Conservation (phyloP, 345 rosid species). For the Chamaenerion angustifolium region DNA sequence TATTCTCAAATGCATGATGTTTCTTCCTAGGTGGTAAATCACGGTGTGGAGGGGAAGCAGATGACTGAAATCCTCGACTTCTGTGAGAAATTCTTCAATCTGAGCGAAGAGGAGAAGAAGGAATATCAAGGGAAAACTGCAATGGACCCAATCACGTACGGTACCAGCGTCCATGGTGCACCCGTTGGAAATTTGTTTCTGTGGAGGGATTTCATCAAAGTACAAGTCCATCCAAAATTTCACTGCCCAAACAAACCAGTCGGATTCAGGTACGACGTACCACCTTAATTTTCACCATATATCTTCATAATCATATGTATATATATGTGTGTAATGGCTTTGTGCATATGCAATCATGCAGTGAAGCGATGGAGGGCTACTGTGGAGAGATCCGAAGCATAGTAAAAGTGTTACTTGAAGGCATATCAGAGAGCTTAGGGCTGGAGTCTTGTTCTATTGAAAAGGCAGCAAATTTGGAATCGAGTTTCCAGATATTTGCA, state of each 20-base stretch:
- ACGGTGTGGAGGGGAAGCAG: conserved; percentile 22
- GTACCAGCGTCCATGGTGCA: conserved; percentile 33
- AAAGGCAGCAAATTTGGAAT: conserved; percentile 14
- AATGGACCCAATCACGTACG: conserved; percentile 34
- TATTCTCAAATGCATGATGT: too few relatives aligned
- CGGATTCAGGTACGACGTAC: conserved; percentile 6
- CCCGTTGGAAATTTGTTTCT: conserved; percentile 21
- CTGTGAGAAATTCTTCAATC: conserved; percentile 22
- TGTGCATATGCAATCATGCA: too few relatives aligned
- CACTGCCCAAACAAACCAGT: conserved; percentile 29
- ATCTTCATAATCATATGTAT: too few relatives aligned
- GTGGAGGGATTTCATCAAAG: conserved; percentile 40
- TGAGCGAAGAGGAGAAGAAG: conserved; percentile 31
- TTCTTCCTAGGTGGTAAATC: conserved; percentile 26
- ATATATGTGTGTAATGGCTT: too few relatives aligned
- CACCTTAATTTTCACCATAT: too few relatives aligned
- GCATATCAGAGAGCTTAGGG: conserved; percentile 37
- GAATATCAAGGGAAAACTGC: conserved; percentile 26
- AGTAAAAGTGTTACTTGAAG: conserved; percentile 18
- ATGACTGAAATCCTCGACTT: conserved; percentile 19
- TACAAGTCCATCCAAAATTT: conserved; percentile 23
- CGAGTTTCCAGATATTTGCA: conserved; percentile 12
- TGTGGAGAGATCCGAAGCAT: conserved; percentile 17
- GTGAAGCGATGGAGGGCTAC: conserved; percentile 18
- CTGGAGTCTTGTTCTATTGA: conserved; percentile 19